Evolutionary conservation across 2,329 filamentous ascomycete species (phyloP).

Genomic region (Nigrograna mackinnonii): DNA sequence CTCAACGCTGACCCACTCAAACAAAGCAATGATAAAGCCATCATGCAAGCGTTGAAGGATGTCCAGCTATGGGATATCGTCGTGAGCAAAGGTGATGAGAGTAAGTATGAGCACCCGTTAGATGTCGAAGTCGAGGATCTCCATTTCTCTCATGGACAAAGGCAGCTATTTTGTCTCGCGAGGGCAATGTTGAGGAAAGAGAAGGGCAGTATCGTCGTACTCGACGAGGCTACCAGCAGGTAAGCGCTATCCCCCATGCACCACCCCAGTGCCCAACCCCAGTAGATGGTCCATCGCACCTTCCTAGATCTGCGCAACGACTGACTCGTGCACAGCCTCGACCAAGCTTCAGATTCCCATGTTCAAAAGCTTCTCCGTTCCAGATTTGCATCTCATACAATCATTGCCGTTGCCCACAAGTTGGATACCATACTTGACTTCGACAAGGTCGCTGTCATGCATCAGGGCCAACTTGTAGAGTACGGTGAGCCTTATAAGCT

Average conservation of each 20-base stretch:
- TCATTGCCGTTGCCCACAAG: conserved; percentile 62
- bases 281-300: not conserved
- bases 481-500: conserved; percentile 32
- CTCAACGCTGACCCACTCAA: conserved; percentile 53
- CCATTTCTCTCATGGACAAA: conserved; percentile 55
- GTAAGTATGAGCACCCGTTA: conserved; percentile 34
- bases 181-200: conserved; percentile 56
- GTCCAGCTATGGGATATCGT: conserved; percentile 50
- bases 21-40: conserved; percentile 41
- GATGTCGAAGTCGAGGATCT: conserved; percentile 34
- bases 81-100: conserved; percentile 31
- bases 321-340: conserved; percentile 49
- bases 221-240: conserved; percentile 40
- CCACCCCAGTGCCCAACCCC: not conserved
- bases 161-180: conserved; percentile 66
- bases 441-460: conserved; percentile 57
- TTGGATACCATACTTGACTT: conserved; percentile 60
- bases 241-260: conserved; percentile 11
- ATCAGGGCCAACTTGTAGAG: conserved; percentile 54
- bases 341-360: conserved; percentile 59
- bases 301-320: not conserved
- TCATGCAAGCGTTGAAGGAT: conserved; percentile 49
- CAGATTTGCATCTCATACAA: conserved; percentile 59
- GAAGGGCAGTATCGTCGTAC: conserved; percentile 26
- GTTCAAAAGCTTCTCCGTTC: conserved; percentile 62